Evolutionary conservation across 2,329 filamentous ascomycete genomes (phyloP).

Genomic region (Clathrospora elynae): DNA sequence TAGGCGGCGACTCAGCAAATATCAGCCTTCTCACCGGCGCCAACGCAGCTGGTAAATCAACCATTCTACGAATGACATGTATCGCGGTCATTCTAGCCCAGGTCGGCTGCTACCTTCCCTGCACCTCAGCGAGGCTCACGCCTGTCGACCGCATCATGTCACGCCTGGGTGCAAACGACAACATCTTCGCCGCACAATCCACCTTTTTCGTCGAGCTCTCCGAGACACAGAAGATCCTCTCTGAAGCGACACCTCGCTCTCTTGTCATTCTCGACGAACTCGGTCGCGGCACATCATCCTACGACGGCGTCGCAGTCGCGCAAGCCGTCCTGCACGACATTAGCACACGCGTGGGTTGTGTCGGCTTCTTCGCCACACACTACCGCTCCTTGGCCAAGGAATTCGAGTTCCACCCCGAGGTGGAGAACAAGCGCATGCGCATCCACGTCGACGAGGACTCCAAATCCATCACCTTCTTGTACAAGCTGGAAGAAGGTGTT

Average conservation of each 20-base stretch:
- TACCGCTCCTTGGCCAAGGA: constrained; percentile 94
- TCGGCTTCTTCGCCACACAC: constrained; percentile 97
- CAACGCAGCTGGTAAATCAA: constrained; percentile 97
- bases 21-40: constrained; percentile 93
- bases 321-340: constrained; percentile 97
- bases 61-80: constrained; percentile 94
- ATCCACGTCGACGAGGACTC: constrained; percentile 88
- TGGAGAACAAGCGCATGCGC: constrained; percentile 85
- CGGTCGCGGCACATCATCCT: constrained; percentile 90
- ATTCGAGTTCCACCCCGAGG: constrained; percentile 87
- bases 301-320: constrained; percentile 94
- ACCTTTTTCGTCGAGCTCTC: constrained; percentile 98
- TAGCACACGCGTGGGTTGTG: constrained; percentile 86
- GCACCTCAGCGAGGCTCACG: constrained; percentile 78
- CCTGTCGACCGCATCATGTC: constrained; percentile 99
- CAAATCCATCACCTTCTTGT: constrained; percentile 91
- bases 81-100: constrained; percentile 97
- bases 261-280: constrained; percentile 97
- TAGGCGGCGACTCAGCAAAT: constrained; percentile 80
- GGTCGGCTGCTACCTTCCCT: constrained; percentile 90
- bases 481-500: constrained; percentile 90
- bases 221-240: constrained; percentile 96
- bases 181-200: constrained; percentile 96
- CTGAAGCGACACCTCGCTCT: constrained; percentile 89
- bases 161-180: constrained; percentile 94